Evolutionary conservation across 208 protist species (phyloP).

Genomic region (Wallacemonas sp.): DNA sequence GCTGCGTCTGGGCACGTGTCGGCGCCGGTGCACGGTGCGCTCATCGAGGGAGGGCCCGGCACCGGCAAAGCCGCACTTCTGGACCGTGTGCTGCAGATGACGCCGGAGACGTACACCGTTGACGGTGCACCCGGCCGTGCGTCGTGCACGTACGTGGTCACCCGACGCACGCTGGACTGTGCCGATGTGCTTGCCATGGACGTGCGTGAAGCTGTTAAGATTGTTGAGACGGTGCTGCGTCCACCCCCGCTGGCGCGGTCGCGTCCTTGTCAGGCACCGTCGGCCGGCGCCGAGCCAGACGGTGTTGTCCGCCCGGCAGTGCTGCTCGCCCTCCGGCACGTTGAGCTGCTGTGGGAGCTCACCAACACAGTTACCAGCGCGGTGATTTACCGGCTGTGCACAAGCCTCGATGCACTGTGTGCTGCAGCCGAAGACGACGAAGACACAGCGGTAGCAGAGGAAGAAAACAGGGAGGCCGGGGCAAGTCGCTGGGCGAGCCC

Average conservation of each 20-base stretch:
- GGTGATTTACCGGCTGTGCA: conserved; percentile 46
- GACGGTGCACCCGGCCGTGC: neutral
- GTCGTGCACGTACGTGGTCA: conserved; percentile 16
- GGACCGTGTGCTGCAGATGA: neutral
- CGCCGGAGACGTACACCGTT: neutral
- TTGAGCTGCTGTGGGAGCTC: conserved; percentile 39
- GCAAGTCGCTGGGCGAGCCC: neutral
- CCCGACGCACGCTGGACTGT: conserved; percentile 39
- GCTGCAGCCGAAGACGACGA: neutral
- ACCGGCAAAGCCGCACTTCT: conserved; percentile 6
- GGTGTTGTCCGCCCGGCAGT: conserved; percentile 16
- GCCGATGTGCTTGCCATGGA: conserved; percentile 41
- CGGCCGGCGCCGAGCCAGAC: no score
- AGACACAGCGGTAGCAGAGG: neutral
- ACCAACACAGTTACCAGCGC: conserved; percentile 31
- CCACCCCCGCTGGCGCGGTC: conserved; percentile 17
- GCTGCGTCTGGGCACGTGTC: neutral
- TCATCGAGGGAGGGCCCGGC: neutral
- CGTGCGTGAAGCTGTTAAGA: conserved; percentile 43
- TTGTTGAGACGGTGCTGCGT: conserved; percentile 25
- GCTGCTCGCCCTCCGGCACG: conserved; percentile 33
- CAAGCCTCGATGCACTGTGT: conserved; percentile 37
- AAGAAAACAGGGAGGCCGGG: neutral
- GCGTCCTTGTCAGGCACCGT: no score
- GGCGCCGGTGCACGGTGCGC: neutral